phyloP scores from a whole-genome alignment of 1,139 yeast species.

The Wickerhamiella infanticola region DNA sequence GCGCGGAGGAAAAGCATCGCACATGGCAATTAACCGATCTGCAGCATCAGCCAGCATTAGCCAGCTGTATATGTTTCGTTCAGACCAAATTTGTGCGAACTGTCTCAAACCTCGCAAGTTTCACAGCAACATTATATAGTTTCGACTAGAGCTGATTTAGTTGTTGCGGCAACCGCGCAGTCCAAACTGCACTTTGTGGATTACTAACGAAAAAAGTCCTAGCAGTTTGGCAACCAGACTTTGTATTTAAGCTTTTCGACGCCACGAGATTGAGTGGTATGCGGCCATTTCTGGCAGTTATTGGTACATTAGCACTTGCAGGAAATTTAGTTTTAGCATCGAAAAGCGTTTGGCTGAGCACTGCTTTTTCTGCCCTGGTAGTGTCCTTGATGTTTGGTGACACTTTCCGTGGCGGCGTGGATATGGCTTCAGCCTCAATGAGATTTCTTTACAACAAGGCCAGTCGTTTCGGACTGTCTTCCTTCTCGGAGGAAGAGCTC shows the following conservation, averaged over 20 bases:
- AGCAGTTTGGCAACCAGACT: too few species aligned
- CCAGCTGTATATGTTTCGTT: too few species aligned
- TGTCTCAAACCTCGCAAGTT: too few species aligned
- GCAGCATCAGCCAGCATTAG: too few species aligned
- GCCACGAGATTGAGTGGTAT: background rate
- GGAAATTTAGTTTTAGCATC: background rate
- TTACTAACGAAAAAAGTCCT: too few species aligned
- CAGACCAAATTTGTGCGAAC: too few species aligned
- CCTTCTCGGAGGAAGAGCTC: slow-evolving; percentile 16
- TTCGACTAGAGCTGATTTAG: too few species aligned
- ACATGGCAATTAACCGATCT: too few species aligned
- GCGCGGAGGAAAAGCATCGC: background rate
- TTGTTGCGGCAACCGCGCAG: background rate
- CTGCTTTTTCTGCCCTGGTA: slow-evolving; percentile 1
- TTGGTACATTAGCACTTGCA: background rate
- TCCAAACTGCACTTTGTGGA: too few species aligned
- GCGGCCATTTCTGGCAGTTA: background rate
- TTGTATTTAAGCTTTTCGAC: too few species aligned
- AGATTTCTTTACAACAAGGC: slow-evolving; percentile 20
- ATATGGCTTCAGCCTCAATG: slow-evolving; percentile 23
- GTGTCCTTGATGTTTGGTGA: slow-evolving; percentile 19
- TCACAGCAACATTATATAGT: too few species aligned
- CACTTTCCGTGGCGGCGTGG: slow-evolving; percentile 24
- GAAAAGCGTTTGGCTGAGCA: slow-evolving; percentile 2
- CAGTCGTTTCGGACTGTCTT: slow-evolving; percentile 11